A percentile compares a stretch with the other conserved stretches of the same genome.
These are phyloP conservation scores for Suhomyces chickasaworum DNA, from an alignment of 1,139 yeast genomes.

Conservation along the genomic window DNA sequence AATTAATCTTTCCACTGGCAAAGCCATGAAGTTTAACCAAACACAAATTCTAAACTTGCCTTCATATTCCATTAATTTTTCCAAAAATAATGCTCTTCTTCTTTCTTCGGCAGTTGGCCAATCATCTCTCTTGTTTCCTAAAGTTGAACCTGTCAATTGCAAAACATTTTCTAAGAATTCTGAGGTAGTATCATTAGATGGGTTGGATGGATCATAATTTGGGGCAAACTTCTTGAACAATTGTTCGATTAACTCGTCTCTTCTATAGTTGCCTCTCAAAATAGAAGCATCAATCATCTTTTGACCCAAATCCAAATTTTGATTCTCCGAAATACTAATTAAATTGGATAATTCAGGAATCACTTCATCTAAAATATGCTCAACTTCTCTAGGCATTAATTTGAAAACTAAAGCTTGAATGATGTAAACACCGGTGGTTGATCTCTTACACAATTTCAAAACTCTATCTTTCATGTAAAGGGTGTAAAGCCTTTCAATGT, in stretches of 20 bases:
- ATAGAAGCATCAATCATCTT: constrained; percentile 70
- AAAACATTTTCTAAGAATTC: constrained; percentile 65
- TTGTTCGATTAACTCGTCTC: constrained; percentile 64
- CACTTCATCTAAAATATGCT: constrained; percentile 65
- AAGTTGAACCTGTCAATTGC: constrained; percentile 65
- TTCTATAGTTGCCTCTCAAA: constrained; percentile 57
- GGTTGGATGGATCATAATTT: constrained; percentile 38
- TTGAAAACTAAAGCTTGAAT: constrained; percentile 67
- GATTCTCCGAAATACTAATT: constrained; percentile 50
- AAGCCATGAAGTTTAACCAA: constrained; percentile 59
- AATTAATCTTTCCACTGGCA: constrained; percentile 58
- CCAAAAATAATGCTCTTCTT: constrained; percentile 74
- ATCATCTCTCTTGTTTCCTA: constrained; percentile 80
- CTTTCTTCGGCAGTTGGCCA: constrained; percentile 93
- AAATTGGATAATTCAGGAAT: constrained; percentile 67
- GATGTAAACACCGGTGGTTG: constrained; percentile 82
- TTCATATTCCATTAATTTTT: constrained; percentile 70
- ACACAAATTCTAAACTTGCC: constrained; percentile 56
- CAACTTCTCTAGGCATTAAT: constrained; percentile 59
- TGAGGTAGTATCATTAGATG: constrained; percentile 43
- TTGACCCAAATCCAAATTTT: constrained; percentile 71
- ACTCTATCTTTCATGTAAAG: constrained; percentile 75
- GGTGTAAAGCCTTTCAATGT: constrained; percentile 68
- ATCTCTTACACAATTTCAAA: constrained; percentile 71
- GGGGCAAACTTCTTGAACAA: constrained; percentile 63